Conservation (phyloP, 2,329 filamentous ascomycete genomes). For the Fusarium redolens region DNA sequence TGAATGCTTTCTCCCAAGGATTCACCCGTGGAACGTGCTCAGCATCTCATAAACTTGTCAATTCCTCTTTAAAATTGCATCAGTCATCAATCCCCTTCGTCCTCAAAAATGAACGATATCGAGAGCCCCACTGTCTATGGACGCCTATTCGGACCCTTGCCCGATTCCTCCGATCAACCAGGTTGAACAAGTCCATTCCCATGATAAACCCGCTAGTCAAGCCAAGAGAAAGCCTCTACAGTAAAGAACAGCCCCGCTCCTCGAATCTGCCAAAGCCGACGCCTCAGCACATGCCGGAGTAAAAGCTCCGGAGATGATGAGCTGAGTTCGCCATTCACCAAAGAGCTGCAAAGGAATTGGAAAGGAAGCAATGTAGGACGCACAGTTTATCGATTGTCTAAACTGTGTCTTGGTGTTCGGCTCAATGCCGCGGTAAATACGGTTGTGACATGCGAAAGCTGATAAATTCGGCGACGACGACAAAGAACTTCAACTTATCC, state of each 20-base stretch:
- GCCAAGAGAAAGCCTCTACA: constrained; percentile 1
- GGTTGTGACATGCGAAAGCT: too few relatives aligned
- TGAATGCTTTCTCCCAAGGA: not conserved
- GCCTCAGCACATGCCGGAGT: not conserved
- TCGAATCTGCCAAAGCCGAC: not conserved
- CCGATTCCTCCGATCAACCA: constrained; percentile 14
- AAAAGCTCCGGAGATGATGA: constrained; percentile 17
- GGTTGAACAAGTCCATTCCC: constrained; percentile 13
- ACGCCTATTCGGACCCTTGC: constrained; percentile 6
- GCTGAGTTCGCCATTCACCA: not conserved
- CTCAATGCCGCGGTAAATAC: not conserved
- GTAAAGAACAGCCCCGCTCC: not conserved
- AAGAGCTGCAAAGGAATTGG: not conserved
- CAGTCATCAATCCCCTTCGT: not conserved
- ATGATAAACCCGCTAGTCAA: constrained; percentile 33
- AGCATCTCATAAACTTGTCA: not conserved
- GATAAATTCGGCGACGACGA: not conserved
- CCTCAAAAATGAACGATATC: not conserved
- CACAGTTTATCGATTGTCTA: not conserved
- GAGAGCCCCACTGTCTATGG: not conserved
- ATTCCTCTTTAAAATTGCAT: not conserved
- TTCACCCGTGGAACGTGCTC: fast-evolving
- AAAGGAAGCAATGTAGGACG: not conserved
- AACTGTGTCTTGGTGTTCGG: not conserved
- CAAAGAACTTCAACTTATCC: not conserved